A percentile compares a stretch with the other conserved stretches of the same genome.
Evolutionary conservation across 495 filamentous ascomycete genomes (phyloP).

Genomic region (Neurospora sp.): DNA sequence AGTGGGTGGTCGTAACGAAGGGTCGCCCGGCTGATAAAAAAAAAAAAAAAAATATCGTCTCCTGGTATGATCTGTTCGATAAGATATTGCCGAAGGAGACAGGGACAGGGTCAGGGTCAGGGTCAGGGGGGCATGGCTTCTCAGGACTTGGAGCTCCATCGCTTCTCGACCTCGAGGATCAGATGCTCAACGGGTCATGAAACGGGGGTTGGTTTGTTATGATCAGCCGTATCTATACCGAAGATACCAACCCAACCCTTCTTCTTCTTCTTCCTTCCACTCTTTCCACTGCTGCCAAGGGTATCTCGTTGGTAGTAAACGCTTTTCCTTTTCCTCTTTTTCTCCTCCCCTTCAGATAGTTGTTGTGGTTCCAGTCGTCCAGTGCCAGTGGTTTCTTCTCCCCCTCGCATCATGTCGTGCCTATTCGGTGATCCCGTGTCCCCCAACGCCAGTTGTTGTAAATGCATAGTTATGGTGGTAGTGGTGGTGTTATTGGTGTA

Average conservation of each 20-base stretch:
- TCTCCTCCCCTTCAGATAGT: background rate
- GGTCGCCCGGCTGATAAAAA: no score
- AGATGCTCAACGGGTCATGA: background rate
- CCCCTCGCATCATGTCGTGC: background rate
- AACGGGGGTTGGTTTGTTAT: background rate
- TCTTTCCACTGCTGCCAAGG: background rate
- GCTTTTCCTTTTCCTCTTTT: background rate
- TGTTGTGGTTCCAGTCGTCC: background rate
- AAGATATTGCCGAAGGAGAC: no score
- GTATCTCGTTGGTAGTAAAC: background rate
- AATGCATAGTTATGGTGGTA: background rate
- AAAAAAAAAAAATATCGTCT: no score
- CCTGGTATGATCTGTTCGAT: no score
- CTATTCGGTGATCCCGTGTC: background rate
- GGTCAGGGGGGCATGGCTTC: no score
- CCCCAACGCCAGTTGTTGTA: background rate
- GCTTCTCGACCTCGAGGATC: no score
- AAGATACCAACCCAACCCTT: background rate
- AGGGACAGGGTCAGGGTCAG: no score
- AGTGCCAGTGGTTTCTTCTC: background rate
- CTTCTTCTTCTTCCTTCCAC: background rate
- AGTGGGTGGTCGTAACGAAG: no score
- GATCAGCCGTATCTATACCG: background rate
- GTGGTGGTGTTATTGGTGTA: no score
- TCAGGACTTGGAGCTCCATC: no score